A percentile compares a stretch with the other conserved stretches of the same genome.
Evolutionary conservation across 768 basidiomycete genomes (phyloP).

Genomic region (Mycena olivaceomarginata): DNA sequence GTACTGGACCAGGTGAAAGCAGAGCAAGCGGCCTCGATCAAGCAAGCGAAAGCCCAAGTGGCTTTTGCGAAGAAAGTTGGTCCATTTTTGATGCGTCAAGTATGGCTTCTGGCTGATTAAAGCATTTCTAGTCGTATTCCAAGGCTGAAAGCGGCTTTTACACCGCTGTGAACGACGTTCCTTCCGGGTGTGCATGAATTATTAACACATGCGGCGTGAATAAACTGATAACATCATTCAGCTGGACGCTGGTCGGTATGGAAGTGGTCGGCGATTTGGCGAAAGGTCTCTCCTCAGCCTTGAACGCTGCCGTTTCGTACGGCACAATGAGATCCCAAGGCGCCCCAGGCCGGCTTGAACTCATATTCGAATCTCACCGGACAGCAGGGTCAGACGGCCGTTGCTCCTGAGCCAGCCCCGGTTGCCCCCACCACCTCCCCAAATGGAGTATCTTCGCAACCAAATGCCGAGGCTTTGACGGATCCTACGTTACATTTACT

Average conservation of each 20-base stretch:
- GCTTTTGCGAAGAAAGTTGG: background rate
- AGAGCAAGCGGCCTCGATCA: background rate
- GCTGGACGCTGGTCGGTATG: conserved; percentile 2
- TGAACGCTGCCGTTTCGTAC: background rate
- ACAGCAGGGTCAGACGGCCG: background rate
- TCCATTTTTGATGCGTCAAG: background rate
- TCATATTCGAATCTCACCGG: background rate
- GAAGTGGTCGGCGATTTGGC: background rate
- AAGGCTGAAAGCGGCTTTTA: background rate
- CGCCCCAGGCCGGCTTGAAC: background rate
- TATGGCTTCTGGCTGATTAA: background rate
- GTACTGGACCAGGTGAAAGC: background rate
- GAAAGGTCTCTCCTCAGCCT: background rate
- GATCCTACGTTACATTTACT: background rate
- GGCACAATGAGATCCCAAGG: background rate
- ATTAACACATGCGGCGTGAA: too few species aligned
- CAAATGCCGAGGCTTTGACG: background rate
- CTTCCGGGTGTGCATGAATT: background rate
- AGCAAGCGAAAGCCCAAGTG: background rate
- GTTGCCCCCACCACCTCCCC: conserved; percentile 2
- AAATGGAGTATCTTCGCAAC: background rate
- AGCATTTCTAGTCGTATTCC: background rate
- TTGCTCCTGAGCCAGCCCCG: background rate
- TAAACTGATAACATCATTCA: background rate
- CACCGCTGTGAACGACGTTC: background rate